phyloP scores from a whole-genome alignment of 495 filamentous ascomycete genomes.

The Penicillium longicatenatum region DNA sequence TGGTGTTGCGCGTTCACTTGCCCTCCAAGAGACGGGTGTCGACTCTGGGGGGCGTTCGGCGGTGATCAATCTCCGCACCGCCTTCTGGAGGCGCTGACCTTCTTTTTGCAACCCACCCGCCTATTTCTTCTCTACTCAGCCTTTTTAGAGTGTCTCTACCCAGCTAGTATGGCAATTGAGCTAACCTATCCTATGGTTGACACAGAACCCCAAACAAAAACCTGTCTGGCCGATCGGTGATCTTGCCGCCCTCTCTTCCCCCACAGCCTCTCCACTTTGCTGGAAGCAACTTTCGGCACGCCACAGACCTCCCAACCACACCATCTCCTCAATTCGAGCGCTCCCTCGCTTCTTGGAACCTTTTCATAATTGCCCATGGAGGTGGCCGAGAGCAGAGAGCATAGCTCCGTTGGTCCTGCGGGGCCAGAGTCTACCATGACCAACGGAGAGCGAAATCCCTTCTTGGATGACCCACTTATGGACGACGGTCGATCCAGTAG shows the following conservation, averaged over 20 bases:
- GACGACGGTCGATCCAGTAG: constrained; percentile 64
- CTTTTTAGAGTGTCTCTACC: constrained; percentile 4
- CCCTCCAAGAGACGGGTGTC: constrained; percentile 25
- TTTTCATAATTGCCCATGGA: constrained; percentile 35
- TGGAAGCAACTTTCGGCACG: constrained; percentile 15
- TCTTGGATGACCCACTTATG: constrained; percentile 40
- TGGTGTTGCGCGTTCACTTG: constrained; percentile 28
- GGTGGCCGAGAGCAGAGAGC: constrained; percentile 44
- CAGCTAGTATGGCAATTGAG: constrained; percentile 30
- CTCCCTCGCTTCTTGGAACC: constrained; percentile 1
- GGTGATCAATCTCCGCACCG: constrained; percentile 54
- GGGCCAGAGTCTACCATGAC: constrained; percentile 35
- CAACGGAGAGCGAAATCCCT: constrained; percentile 44
- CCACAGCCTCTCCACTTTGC: constrained; percentile 20
- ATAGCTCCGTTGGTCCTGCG: constrained; percentile 36
- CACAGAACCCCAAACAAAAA: constrained; percentile 19
- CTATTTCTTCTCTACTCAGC: constrained; percentile 17
- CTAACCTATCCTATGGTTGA: constrained; percentile 23
- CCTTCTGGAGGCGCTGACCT: constrained; percentile 40
- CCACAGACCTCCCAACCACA: constrained; percentile 7
- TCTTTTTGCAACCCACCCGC: constrained; percentile 27
- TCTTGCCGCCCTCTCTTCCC: constrained; percentile 25
- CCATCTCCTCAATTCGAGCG: constrained; percentile 4
- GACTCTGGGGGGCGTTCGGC: constrained; percentile 39
- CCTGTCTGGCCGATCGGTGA: constrained; percentile 20